phyloP scores from a whole-genome alignment of 257 asterid species.

The Jacaranda copaia region DNA sequence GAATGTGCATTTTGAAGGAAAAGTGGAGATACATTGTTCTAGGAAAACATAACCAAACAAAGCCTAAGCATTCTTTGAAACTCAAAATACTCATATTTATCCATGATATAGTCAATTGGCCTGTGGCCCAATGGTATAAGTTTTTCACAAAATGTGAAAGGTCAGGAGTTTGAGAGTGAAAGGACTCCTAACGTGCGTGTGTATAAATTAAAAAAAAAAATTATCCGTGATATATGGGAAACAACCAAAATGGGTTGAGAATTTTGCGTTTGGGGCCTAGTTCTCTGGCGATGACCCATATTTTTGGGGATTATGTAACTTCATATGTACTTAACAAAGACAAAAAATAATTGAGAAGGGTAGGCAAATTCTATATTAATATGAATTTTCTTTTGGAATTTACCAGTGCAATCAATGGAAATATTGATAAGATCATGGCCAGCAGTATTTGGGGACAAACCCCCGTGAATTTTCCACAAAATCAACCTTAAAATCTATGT shows the following conservation, averaged over 20 bases:
- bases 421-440: not conserved
- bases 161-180: too few relatives aligned
- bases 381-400: not conserved
- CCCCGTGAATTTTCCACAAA: not conserved
- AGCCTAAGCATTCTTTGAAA: too few relatives aligned
- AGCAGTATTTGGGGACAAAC: constrained; percentile 6
- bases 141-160: too few relatives aligned
- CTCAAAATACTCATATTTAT: too few relatives aligned
- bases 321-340: not conserved
- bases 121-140: too few relatives aligned
- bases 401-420: not conserved
- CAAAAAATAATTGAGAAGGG: not conserved
- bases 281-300: not conserved
- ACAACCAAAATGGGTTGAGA: not conserved
- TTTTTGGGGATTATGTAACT: not conserved
- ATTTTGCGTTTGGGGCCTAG: not conserved
- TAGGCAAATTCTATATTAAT: not conserved
- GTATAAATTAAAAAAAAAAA: too few relatives aligned
- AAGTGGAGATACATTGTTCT: too few relatives aligned
- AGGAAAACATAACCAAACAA: too few relatives aligned
- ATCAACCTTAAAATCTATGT: not conserved
- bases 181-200: too few relatives aligned
- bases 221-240: not conserved
- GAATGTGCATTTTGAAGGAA: too few relatives aligned
- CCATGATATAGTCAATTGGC: too few relatives aligned